A percentile compares a stretch with the other conserved stretches of the same genome.
Evolutionary conservation across 345 rosid species (phyloP).

Genomic region (Rhizophora apiculata): DNA sequence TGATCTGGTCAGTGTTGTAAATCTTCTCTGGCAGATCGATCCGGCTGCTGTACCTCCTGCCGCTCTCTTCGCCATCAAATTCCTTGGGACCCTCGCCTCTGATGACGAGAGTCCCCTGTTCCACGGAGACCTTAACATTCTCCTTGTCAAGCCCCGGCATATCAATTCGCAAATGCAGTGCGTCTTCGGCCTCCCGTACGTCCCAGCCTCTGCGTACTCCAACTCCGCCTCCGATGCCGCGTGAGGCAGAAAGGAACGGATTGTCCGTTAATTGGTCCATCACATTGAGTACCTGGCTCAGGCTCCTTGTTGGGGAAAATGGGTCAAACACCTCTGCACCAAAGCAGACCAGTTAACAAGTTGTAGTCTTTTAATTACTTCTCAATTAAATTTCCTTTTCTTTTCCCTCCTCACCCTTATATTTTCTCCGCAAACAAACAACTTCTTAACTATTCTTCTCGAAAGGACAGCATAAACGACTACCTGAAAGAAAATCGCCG

Average conservation of each 20-base stretch:
- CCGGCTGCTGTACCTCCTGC: conserved; percentile 46
- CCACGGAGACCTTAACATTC: conserved; percentile 48
- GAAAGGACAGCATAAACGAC: background rate
- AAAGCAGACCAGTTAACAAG: conserved; percentile 7
- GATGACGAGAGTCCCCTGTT: conserved; percentile 56
- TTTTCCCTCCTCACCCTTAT: background rate
- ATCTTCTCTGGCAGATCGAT: conserved; percentile 42
- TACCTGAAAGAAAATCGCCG: conserved; percentile 32
- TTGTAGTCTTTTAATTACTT: background rate
- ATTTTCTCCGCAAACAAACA: background rate
- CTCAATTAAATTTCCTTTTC: background rate
- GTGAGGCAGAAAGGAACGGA: conserved; percentile 38
- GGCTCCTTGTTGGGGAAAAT: conserved; percentile 56
- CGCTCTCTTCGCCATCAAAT: conserved; percentile 35
- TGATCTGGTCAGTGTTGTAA: conserved; percentile 44
- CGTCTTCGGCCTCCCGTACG: conserved; percentile 45
- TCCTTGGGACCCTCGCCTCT: conserved; percentile 54
- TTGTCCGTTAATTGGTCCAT: conserved; percentile 56
- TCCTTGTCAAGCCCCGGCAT: conserved; percentile 56
- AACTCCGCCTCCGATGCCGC: conserved; percentile 46
- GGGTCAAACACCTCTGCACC: conserved; percentile 41
- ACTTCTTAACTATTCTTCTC: background rate
- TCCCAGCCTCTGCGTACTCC: conserved; percentile 47
- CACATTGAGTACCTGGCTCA: conserved; percentile 60
- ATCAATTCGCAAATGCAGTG: conserved; percentile 37